Conservation (phyloP, 441 rosid genomes). For the Arabidopsis lyrata region DNA sequence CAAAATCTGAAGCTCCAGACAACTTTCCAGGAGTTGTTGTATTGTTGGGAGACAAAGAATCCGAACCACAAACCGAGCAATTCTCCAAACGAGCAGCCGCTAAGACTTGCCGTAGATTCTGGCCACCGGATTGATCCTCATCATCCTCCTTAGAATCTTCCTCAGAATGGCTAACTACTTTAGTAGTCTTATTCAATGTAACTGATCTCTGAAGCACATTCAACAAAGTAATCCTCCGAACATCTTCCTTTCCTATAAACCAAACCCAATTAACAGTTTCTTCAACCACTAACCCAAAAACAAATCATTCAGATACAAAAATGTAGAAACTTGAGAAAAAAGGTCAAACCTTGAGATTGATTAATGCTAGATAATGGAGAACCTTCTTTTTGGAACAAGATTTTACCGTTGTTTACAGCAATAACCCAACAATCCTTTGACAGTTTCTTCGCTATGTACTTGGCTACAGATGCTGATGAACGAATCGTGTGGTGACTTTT, state of each 20-base stretch:
- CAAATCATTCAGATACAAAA: conserved; percentile 9
- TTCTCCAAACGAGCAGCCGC: conserved; percentile 48
- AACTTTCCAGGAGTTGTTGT: conserved; percentile 5
- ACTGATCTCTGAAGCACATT: conserved; percentile 60
- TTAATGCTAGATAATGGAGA: conserved; percentile 45
- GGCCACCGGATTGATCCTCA: conserved; percentile 44
- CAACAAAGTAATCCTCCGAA: conserved; percentile 55
- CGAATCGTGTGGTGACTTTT: conserved; percentile 55
- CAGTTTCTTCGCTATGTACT: conserved; percentile 69
- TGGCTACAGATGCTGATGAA: conserved; percentile 63
- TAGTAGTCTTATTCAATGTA: conserved; percentile 56
- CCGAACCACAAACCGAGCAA: conserved; percentile 68
- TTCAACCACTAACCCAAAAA: not conserved
- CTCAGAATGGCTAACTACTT: conserved; percentile 51
- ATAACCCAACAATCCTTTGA: conserved; percentile 61
- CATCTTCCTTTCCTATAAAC: conserved; percentile 60
- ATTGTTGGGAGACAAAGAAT: conserved; percentile 35
- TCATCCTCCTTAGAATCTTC: conserved; percentile 37
- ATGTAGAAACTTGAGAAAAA: not conserved
- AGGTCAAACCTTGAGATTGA: conserved; percentile 51
- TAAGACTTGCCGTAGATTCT: conserved; percentile 56
- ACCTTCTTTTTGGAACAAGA: conserved; percentile 64
- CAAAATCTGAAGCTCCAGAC: conserved; percentile 31
- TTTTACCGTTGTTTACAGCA: conserved; percentile 73
- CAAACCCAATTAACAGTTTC: conserved; percentile 12